Evolutionary conservation across 257 asterid genomes (phyloP).

Genomic region (Fraxinus excelsior): DNA sequence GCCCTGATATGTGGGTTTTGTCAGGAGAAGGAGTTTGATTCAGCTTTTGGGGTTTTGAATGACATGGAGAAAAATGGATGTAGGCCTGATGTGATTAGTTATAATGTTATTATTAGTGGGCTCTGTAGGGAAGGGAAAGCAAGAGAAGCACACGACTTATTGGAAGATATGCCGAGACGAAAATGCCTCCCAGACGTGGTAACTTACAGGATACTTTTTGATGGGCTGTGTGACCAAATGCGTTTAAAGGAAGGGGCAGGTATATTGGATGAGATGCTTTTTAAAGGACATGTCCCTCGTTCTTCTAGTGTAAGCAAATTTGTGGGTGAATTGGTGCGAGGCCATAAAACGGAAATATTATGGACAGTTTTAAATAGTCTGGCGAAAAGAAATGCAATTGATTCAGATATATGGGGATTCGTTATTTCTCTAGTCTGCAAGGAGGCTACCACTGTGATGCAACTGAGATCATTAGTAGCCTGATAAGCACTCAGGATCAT

Average conservation of each 20-base stretch:
- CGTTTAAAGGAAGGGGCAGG: conserved; percentile 58
- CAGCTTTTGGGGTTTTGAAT: conserved; percentile 48
- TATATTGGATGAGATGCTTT: conserved; percentile 77
- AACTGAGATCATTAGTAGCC: conserved; percentile 34
- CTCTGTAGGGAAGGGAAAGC: conserved; percentile 57
- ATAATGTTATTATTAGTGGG: conserved; percentile 54
- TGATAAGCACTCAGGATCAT: conserved; percentile 24
- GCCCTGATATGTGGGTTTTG: conserved; percentile 66
- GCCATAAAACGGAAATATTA: conserved; percentile 34
- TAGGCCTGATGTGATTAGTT: conserved; percentile 68
- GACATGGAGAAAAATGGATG: conserved; percentile 68
- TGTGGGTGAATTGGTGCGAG: conserved; percentile 37
- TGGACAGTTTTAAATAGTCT: conserved; percentile 42
- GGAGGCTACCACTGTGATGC: conserved; percentile 31
- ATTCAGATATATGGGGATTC: conserved; percentile 56
- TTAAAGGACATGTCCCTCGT: conserved; percentile 53
- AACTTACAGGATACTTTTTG: conserved; percentile 58
- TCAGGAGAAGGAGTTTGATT: conserved; percentile 56
- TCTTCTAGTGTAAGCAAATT: conserved; percentile 43
- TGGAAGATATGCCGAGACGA: conserved; percentile 77
- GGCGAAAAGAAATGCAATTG: conserved; percentile 50
- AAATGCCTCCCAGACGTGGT: conserved; percentile 66
- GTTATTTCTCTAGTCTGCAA: conserved; percentile 43
- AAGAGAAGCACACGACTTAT: conserved; percentile 59
- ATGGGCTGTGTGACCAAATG: conserved; percentile 59